A percentile compares a stretch with the other conserved stretches of the same genome.
These are phyloP conservation scores for Podosphaera xanthii DNA, from an alignment of 2,329 filamentous ascomycete genomes.

Conservation along the genomic window DNA sequence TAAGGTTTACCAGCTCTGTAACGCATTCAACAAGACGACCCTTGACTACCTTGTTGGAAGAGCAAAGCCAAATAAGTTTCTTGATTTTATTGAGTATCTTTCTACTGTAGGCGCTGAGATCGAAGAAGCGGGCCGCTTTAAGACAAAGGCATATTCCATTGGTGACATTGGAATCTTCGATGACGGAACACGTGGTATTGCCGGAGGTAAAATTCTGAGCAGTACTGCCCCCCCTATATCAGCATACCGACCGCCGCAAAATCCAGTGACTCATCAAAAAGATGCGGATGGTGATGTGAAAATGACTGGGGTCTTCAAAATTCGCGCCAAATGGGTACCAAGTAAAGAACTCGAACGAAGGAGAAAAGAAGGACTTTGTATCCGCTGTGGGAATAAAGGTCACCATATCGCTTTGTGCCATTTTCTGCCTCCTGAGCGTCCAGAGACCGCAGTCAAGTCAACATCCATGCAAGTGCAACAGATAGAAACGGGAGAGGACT, in stretches of 20 bases:
- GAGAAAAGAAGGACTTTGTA: too few species aligned
- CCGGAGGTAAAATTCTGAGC: not conserved
- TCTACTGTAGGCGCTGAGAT: not conserved
- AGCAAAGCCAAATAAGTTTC: not conserved
- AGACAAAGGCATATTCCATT: not conserved
- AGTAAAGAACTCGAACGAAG: too few species aligned
- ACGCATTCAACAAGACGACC: not conserved
- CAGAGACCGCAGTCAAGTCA: too few species aligned
- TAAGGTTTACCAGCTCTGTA: not conserved
- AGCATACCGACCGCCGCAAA: not conserved
- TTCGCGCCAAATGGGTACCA: too few species aligned
- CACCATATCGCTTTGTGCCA: too few species aligned
- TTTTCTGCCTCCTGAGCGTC: too few species aligned
- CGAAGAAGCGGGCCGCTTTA: not conserved
- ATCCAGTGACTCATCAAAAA: not conserved
- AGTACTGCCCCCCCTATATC: not conserved
- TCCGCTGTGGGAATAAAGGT: too few species aligned
- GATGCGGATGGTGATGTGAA: not conserved
- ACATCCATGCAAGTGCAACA: too few species aligned
- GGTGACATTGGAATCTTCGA: not conserved
- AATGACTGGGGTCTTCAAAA: not conserved
- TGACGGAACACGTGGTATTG: not conserved
- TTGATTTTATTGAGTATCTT: not conserved
- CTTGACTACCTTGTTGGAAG: not conserved
- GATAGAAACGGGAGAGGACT: too few species aligned